Base-by-base conservation (phyloP, 257 asterid species). In the Verbascum thapsus region DNA sequence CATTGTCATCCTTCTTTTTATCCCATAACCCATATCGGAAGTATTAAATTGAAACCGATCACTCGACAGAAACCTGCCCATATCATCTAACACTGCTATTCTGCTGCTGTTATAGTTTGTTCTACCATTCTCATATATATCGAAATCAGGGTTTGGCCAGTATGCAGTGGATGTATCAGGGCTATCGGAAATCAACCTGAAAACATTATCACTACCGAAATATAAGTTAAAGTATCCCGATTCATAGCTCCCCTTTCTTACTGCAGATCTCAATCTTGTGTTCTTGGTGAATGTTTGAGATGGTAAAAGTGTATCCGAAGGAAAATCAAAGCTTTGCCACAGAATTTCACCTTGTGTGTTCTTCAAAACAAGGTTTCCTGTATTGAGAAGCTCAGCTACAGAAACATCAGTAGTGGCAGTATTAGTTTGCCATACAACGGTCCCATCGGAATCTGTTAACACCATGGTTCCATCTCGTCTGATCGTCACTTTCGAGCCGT, bases 271-370 rank as follows among this genome's bases (percentile, higher is more conserved):
- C 7, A 88, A 47, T 7, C 67, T 76, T 9, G 82, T 74, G 16
- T 35, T 74, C 85, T 85, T 88, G 38, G 90, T 85, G 49, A 88
- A 75, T 0, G 4, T 6, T 53, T 85, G 91, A 13, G 74, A n/a
- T 22, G 96, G 96, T 18, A 88, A 52, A 8, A 88, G 84, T 30
- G 92, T 81, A 51, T 83, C 81, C 0, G 85, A 80, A 0, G 95
- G 95, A 37, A 39, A 80, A 67, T 80, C 95, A 41, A 84, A 87
- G 23, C 86, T 80, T 68, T 84, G 84, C 96, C 96, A 88, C 20
- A 80, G 72, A 41, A 81, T 16, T 6, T 65, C 56, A 49, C 78
- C 83, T 45, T 12, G 18, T 0, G 65, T 69, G 48, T 67, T 74
- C 53, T 43, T 60, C n/a, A 88, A 47, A 3, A 85, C 83, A 6